These are phyloP conservation scores for Cystobasidium onofrii DNA, from an alignment of 768 basidiomycete genomes.

Conservation along the genomic window DNA sequence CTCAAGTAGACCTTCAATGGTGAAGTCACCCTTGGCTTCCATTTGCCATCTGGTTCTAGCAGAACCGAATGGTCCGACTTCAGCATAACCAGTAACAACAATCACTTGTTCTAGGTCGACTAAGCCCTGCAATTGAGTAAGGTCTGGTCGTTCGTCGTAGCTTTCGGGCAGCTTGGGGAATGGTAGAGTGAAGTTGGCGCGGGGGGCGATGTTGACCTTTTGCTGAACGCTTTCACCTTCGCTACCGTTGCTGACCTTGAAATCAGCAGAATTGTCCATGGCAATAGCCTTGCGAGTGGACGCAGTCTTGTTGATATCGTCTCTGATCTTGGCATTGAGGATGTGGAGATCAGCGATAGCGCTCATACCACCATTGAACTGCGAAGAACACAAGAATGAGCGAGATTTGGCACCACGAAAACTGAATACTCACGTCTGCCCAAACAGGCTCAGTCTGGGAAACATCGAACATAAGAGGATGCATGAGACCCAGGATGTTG, in stretches of 20 bases:
- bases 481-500: constrained; percentile 98
- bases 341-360: constrained; percentile 32
- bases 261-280: constrained; percentile 90
- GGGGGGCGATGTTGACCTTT: constrained; percentile 83
- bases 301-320: constrained; percentile 69
- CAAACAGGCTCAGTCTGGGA: constrained; percentile 99
- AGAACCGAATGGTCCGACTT: constrained; percentile 97
- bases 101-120: constrained; percentile 93
- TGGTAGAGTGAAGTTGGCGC: constrained; percentile 94
- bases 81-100: constrained; percentile 92
- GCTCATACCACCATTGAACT: constrained; percentile 36
- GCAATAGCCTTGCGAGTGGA: constrained; percentile 88
- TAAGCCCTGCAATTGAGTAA: constrained; percentile 71
- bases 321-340: constrained; percentile 57
- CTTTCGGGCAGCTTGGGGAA: constrained; percentile 62
- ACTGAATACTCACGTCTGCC: constrained; percentile 54
- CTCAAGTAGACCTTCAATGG: constrained; percentile 95
- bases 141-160: constrained; percentile 55
- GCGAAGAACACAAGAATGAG: not conserved
- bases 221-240: constrained; percentile 88
- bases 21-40: constrained; percentile 95
- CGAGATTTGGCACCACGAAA: not conserved
- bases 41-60: constrained; percentile 99
- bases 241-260: constrained; percentile 77
- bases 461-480: constrained; percentile 96